Evolutionary conservation across 1,284 basidiomycete genomes (phyloP).

Genomic region (Trametes sp.): DNA sequence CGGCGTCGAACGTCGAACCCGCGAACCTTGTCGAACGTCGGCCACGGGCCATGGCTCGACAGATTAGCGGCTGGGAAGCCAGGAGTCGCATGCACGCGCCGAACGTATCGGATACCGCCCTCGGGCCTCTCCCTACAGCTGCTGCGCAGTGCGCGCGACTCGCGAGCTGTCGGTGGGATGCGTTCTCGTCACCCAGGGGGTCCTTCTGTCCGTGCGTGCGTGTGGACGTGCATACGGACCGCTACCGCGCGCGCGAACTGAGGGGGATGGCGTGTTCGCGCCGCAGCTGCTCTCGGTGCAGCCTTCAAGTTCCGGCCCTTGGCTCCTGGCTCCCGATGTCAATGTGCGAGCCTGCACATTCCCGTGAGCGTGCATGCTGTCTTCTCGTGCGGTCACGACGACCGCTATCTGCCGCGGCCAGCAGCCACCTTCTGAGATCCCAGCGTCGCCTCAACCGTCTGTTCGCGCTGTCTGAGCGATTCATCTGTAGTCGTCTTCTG

Average conservation of each 20-base stretch:
- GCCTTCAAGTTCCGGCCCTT: too few species aligned
- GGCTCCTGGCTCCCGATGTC: not conserved
- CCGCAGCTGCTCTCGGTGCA: too few species aligned
- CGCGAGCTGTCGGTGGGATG: too few species aligned
- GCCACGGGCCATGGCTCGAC: too few species aligned
- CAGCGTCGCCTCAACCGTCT: not conserved
- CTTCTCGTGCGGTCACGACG: not conserved
- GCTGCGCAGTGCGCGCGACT: too few species aligned
- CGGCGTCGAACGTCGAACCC: not conserved
- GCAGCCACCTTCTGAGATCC: not conserved
- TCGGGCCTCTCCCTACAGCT: too few species aligned
- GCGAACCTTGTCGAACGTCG: not conserved
- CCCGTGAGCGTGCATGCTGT: not conserved
- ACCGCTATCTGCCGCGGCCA: conserved; percentile 1
- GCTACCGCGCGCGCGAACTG: not conserved
- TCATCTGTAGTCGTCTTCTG: not conserved
- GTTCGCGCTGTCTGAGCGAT: not conserved
- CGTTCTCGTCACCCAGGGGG: not conserved
- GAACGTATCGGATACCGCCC: not conserved
- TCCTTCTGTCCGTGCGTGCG: not conserved
- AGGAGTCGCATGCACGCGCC: not conserved
- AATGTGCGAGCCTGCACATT: too few species aligned
- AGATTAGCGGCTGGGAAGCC: conserved; percentile 6
- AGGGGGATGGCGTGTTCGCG: not conserved
- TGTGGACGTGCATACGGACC: too few species aligned